Percentiles rank a stretch among this genome's conserved stretches.
Conservation (phyloP, 2,329 filamentous ascomycete genomes). For the Thielaviopsis ethacetica region DNA sequence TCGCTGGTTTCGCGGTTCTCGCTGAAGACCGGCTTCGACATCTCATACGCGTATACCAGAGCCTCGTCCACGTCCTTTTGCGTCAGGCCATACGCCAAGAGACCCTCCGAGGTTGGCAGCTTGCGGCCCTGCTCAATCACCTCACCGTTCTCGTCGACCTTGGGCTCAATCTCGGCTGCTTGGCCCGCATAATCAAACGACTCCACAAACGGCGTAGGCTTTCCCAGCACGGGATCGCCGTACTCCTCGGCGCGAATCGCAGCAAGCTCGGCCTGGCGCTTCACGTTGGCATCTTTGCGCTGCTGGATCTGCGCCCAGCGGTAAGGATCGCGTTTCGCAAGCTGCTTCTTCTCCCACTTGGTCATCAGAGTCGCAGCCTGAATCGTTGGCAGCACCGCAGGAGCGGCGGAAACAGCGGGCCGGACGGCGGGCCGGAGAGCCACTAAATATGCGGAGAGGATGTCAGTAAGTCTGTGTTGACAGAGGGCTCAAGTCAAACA, state of each 20-base stretch:
- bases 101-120: slow-evolving; percentile 30
- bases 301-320: slow-evolving; percentile 64
- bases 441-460: slow-evolving; percentile 26
- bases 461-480: slow-evolving; percentile 2
- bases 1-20: slow-evolving; percentile 19
- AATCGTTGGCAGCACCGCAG: slow-evolving; percentile 35
- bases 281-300: slow-evolving; percentile 67
- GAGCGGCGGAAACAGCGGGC: slow-evolving; percentile 27
- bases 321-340: slow-evolving; percentile 64
- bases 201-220: slow-evolving; percentile 65
- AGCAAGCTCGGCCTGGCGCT: slow-evolving; percentile 54
- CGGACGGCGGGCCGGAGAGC: slow-evolving; percentile 39
- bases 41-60: slow-evolving; percentile 47
- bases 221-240: slow-evolving; percentile 67
- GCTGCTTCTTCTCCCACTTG: slow-evolving; percentile 45
- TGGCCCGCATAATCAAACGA: slow-evolving; percentile 56
- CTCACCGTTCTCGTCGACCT: slow-evolving; percentile 26
- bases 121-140: slow-evolving; percentile 22
- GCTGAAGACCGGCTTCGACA: slow-evolving; percentile 43
- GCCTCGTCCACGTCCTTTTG: slow-evolving; percentile 50
- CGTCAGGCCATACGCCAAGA: slow-evolving; percentile 64
- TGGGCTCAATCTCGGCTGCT: slow-evolving; percentile 20
- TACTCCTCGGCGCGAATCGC: slow-evolving; percentile 45
- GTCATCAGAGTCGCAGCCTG: slow-evolving; percentile 47
- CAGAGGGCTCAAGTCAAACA: slow-evolving; percentile 16